Percentiles rank a stretch among this genome's conserved stretches.
Evolutionary conservation across 2,329 filamentous ascomycete genomes (phyloP).

Genomic region (Xylaria sp.): DNA sequence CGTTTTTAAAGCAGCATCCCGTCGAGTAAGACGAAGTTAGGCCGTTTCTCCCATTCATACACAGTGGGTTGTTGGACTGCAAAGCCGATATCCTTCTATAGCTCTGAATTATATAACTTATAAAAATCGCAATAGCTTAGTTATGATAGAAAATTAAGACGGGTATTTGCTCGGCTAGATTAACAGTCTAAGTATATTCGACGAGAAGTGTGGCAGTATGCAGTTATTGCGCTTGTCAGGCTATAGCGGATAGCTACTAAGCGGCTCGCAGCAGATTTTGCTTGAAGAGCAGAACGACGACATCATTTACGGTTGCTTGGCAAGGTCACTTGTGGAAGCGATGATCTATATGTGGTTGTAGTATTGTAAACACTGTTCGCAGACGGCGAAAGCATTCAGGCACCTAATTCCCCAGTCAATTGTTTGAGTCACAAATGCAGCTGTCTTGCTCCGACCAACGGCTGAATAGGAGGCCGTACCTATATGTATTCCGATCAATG

Average conservation of each 20-base stretch:
- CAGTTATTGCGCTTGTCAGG: slow-evolving; percentile 9
- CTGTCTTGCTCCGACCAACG: slow-evolving; percentile 16
- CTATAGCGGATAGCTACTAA: background rate
- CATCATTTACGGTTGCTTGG: background rate
- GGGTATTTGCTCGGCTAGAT: no score
- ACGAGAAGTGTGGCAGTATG: no score
- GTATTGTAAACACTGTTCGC: background rate
- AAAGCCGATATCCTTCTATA: no score
- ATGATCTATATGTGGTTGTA: background rate
- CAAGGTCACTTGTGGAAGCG: background rate
- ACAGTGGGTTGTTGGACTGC: no score
- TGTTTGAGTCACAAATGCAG: slow-evolving; percentile 10
- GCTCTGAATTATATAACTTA: no score
- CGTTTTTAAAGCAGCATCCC: background rate
- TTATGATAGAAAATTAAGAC: no score
- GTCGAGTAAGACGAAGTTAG: background rate
- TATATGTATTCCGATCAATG: background rate
- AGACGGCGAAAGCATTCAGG: background rate
- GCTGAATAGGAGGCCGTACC: background rate
- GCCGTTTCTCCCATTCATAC: no score
- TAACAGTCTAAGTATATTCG: no score
- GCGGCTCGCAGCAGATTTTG: background rate
- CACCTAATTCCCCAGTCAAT: no score
- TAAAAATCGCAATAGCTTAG: no score
- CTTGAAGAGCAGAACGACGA: background rate